These are phyloP conservation scores for Pseudocercospora fijiensis DNA, from an alignment of 2,329 filamentous ascomycete genomes.

Conservation along the genomic window DNA sequence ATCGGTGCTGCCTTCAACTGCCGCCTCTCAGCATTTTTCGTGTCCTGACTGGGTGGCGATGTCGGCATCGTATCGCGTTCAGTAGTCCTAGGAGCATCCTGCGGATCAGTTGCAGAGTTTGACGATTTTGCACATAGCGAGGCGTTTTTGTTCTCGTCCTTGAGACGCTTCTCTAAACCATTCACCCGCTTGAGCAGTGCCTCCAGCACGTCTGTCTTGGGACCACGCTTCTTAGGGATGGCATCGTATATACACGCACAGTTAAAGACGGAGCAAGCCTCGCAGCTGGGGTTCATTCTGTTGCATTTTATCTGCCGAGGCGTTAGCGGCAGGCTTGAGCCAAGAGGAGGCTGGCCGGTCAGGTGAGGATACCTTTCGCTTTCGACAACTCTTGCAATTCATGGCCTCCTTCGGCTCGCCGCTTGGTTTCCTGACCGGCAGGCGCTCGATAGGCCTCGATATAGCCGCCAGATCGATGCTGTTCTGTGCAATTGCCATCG, in stretches of 20 bases:
- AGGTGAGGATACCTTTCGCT: constrained; percentile 69
- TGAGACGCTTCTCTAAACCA: constrained; percentile 75
- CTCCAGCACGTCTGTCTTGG: constrained; percentile 86
- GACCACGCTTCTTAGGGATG: constrained; percentile 83
- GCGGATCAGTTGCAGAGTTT: constrained; percentile 11
- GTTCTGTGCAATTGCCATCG: constrained; percentile 25
- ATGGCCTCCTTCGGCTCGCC: constrained; percentile 83
- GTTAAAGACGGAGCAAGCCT: constrained; percentile 86
- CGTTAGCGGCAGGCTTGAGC: constrained; percentile 1
- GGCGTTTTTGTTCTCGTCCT: constrained; percentile 53
- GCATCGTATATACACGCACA: constrained; percentile 88
- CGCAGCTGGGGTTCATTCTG: constrained; percentile 76
- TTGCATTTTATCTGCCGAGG: constrained; percentile 81
- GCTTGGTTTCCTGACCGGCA: constrained; percentile 68
- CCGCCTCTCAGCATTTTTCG: constrained; percentile 11
- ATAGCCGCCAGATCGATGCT: constrained; percentile 46
- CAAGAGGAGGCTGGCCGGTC: constrained; percentile 5
- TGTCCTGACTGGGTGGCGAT: constrained; percentile 8
- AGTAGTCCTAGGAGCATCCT: constrained; percentile 3
- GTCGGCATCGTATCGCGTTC: constrained; percentile 9
- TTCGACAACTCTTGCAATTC: constrained; percentile 94
- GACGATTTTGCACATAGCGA: constrained; percentile 28
- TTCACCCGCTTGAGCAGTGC: constrained; percentile 81
- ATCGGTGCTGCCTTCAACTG: constrained; percentile 9
- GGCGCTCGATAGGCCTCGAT: constrained; percentile 74